phyloP scores from a whole-genome alignment of 2,329 filamentous ascomycete genomes.

The Anthostomella pinea region DNA sequence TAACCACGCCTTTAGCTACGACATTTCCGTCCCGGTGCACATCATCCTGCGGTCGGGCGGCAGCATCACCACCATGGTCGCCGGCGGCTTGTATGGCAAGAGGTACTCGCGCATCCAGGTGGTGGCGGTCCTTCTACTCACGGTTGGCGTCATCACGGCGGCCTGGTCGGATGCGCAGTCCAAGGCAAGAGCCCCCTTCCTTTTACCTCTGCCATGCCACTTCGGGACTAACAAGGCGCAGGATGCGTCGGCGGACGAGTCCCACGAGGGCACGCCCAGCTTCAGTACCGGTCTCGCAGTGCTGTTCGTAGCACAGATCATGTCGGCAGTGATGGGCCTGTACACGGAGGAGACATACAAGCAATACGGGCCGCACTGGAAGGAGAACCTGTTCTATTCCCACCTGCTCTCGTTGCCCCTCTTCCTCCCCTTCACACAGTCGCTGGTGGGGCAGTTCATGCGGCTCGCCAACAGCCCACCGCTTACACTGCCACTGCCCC shows the following conservation, averaged over 20 bases:
- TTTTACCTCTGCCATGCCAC: neutral
- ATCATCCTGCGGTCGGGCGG: conserved; percentile 95
- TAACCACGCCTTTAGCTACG: conserved; percentile 96
- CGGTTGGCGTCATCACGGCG: conserved; percentile 79
- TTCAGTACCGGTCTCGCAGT: conserved; percentile 74
- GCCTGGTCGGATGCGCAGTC: conserved; percentile 85
- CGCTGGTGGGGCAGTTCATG: conserved; percentile 61
- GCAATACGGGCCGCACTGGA: conserved; percentile 84
- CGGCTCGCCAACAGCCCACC: conserved; percentile 63
- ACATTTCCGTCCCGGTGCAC: conserved; percentile 93
- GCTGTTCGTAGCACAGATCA: conserved; percentile 80
- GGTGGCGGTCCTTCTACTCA: conserved; percentile 77
- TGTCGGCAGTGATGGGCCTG: conserved; percentile 91
- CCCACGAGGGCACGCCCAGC: conserved; percentile 30
- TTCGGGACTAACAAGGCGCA: conserved; percentile 25
- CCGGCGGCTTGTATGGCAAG: conserved; percentile 86
- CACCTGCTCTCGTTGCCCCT: conserved; percentile 72
- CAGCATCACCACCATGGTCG: conserved; percentile 90
- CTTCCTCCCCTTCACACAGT: conserved; percentile 69
- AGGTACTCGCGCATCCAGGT: conserved; percentile 78
- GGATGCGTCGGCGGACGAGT: conserved; percentile 22
- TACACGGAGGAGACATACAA: conserved; percentile 91
- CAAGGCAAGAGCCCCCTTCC: conserved; percentile 57
- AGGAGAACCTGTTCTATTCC: conserved; percentile 94
- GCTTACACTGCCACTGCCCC: conserved; percentile 44